Percentiles rank a stretch among this genome's conserved stretches.
These are phyloP conservation scores for Platanthera guangdongensis DNA, from an alignment of 106 monocot species.

Conservation along the genomic window DNA sequence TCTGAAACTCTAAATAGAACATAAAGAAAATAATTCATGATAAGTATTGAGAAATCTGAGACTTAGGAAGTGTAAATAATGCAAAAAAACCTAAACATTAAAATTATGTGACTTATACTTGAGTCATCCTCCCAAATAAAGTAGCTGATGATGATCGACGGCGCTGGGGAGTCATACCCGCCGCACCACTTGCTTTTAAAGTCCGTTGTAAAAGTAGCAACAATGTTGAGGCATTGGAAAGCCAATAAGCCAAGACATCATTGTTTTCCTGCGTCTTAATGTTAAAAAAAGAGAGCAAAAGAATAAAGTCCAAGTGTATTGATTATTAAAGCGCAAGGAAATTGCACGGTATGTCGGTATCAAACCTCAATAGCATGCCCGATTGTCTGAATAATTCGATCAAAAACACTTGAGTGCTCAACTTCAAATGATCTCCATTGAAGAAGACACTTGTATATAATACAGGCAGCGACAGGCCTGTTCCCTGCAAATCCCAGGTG, in stretches of 20 bases:
- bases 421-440: constrained; percentile 99
- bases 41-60: constrained; percentile 3
- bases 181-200: constrained; percentile 92
- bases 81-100: background rate
- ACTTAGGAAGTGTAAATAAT: background rate
- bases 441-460: constrained; percentile 96
- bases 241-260: constrained; percentile 94
- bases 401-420: constrained; percentile 94
- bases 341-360: background rate
- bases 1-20: constrained; percentile 70
- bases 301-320: background rate
- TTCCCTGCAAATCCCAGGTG: constrained; percentile 80
- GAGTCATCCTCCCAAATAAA: constrained; percentile 91
- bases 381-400: constrained; percentile 95
- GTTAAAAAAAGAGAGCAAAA: constrained; percentile 14
- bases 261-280: constrained; percentile 91
- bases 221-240: constrained; percentile 90
- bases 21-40: constrained; percentile 8
- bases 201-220: constrained; percentile 84
- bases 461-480: constrained; percentile 89
- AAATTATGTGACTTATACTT: constrained; percentile 36
- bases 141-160: constrained; percentile 76
- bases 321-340: background rate
- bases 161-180: constrained; percentile 84
- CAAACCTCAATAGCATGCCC: constrained; percentile 98